Base-by-base conservation (phyloP, 2,329 filamentous ascomycete species). In the Verticillium nonalfalfae region DNA sequence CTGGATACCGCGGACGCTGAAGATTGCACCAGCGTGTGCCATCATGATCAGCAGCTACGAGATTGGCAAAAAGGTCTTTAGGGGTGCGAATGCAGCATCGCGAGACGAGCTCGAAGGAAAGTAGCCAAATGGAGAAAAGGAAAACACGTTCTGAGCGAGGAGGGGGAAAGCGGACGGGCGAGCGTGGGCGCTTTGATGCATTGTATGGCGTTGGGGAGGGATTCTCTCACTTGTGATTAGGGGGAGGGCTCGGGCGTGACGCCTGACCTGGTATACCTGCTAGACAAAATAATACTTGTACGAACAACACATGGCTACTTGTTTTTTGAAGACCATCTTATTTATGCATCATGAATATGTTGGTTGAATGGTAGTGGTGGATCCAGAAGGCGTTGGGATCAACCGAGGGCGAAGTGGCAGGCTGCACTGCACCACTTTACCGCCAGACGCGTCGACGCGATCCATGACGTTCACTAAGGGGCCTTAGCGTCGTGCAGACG, bases 31-130 rank as follows among this genome's bases (percentile, higher is more conserved):
- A 1, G 92, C 94, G 0, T 99, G 95, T 75, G 95, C 95, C 34
- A 98, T 99, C 72, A 99, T 99, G 95, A 98, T 99, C 72, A 96
- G 91, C 72, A 97, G 90, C 72, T 99, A 98, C 74, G 95, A 99
- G 75, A 85, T 98, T 40, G 93, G 95, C 58, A 99, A 99, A 81
- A 89, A 90, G 74, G 88, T 90, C 72, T 96, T 96, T 38, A 82
- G 86, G 60, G 83, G 85, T 11, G 85, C 91, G 58, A 97, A 98
- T 63, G 81, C 85, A 69, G 76, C 73, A 39, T 71, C 74, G 35
- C 64, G 68, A 50, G 67, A 62, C 61, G 72, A 69, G 26, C 7
- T 40, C 33, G 57, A 31, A 57, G 63, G 71, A 39, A 57, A 66
- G 21, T 64, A 64, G 7, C n/a, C 4, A 34, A 15, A n/a, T 3